Percentiles rank a stretch among this genome's conserved stretches.
These are phyloP conservation scores for Lactuca sativa DNA, from an alignment of 129 eudicot species.

Conservation along the genomic window DNA sequence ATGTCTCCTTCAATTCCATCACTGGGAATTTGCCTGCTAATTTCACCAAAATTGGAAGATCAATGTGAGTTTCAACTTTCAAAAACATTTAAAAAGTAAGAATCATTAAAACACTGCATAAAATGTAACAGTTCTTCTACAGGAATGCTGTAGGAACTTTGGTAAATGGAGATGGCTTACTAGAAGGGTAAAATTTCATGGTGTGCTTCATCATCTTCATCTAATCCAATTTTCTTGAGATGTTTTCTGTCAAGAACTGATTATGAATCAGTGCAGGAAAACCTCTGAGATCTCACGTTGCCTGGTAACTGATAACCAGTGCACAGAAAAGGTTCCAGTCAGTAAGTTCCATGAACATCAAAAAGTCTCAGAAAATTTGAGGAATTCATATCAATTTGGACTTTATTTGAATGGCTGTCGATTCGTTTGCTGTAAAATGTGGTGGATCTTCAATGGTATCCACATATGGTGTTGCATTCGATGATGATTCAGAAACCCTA, in stretches of 20 bases:
- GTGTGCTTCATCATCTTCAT: not conserved
- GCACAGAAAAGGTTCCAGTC: constrained; percentile 43
- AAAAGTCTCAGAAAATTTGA: not conserved
- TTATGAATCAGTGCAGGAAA: constrained; percentile 38
- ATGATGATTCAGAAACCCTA: constrained; percentile 59
- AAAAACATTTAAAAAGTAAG: not conserved
- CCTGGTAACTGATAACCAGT: constrained; percentile 44
- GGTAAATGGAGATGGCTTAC: constrained; percentile 43
- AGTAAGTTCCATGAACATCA: constrained; percentile 41
- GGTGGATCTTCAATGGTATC: constrained; percentile 58
- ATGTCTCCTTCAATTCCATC: constrained; percentile 67
- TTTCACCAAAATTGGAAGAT: constrained; percentile 33
- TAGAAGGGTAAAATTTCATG: constrained; percentile 38
- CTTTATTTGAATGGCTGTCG: constrained; percentile 28
- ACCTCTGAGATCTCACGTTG: constrained; percentile 50
- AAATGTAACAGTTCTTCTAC: constrained; percentile 16
- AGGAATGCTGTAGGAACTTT: constrained; percentile 69
- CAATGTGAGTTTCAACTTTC: constrained; percentile 44
- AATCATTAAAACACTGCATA: not conserved
- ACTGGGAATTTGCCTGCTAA: constrained; percentile 56
- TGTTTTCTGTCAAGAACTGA: not conserved
- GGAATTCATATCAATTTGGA: not conserved
- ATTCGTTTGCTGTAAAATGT: constrained; percentile 62
- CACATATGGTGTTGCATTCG: constrained; percentile 41
- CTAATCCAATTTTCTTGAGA: constrained; percentile 4